A percentile compares a stretch with the other conserved stretches of the same genome.
phyloP scores from a whole-genome alignment of 352 stramenopile species.

The Salisapilia sapeloensis region DNA sequence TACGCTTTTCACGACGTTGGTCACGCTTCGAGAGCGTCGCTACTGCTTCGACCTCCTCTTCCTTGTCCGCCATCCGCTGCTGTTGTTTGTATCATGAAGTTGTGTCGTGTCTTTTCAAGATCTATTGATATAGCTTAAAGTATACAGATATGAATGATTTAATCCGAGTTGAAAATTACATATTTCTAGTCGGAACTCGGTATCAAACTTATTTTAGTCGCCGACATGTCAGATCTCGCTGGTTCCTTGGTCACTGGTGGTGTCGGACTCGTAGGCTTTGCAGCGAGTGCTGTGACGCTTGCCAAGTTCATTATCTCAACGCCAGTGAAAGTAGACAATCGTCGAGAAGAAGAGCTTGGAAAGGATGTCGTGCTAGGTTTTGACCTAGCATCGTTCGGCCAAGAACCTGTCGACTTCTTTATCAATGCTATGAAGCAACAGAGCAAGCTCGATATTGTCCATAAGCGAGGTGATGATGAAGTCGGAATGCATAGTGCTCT shows the following conservation, averaged over 20 bases:
- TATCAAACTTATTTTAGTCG: neutral
- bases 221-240: slow-evolving; percentile 25
- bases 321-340: slow-evolving; percentile 38
- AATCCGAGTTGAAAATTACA: neutral
- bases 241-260: slow-evolving; percentile 53
- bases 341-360: slow-evolving; percentile 27
- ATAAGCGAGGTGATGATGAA: slow-evolving; percentile 13
- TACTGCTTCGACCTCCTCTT: neutral
- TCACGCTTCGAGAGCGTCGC: slow-evolving; percentile 25
- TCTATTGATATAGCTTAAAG: slow-evolving; percentile 1
- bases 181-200: neutral
- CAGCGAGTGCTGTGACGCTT: slow-evolving; percentile 56
- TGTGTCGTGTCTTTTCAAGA: slow-evolving; percentile 3
- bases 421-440: slow-evolving; percentile 42
- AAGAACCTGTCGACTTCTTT: slow-evolving; percentile 40
- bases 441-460: slow-evolving; percentile 26
- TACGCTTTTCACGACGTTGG: slow-evolving; percentile 39
- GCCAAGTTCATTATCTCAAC: slow-evolving; percentile 69
- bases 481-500: no score
- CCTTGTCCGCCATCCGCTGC: neutral
- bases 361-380: slow-evolving; percentile 65
- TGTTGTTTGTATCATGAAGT: neutral
- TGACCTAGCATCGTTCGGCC: slow-evolving; percentile 32
- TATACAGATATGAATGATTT: neutral
- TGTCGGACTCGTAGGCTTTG: slow-evolving; percentile 45